These are phyloP conservation scores for Centaurea solstitialis DNA, from an alignment of 129 eudicot genomes.

Conservation along the genomic window DNA sequence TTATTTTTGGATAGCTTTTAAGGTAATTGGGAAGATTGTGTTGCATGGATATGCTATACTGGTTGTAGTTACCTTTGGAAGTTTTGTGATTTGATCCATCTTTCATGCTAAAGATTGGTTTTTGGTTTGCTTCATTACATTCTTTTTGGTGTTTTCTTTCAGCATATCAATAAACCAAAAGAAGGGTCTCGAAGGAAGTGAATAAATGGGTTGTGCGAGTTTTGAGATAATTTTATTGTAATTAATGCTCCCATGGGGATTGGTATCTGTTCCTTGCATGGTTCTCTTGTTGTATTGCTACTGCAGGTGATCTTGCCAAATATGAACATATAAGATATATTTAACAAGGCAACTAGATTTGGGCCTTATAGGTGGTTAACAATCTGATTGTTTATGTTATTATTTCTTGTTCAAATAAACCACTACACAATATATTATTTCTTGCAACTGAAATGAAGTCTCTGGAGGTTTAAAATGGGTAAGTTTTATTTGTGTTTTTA, in stretches of 20 bases:
- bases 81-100: no score
- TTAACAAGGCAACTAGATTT: no score
- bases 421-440: no score
- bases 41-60: slow-evolving; percentile 9
- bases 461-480: no score
- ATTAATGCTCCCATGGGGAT: slow-evolving; percentile 11
- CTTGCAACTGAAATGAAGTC: no score
- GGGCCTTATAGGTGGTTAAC: no score
- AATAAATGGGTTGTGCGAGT: slow-evolving; percentile 16
- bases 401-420: no score
- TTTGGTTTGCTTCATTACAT: slow-evolving; percentile 27
- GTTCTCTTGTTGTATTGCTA: slow-evolving; percentile 23
- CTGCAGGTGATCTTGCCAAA: slow-evolving; percentile 24
- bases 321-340: no score
- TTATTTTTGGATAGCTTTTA: slow-evolving; percentile 22
- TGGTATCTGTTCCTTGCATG: slow-evolving; percentile 14
- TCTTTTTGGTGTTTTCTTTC: slow-evolving; percentile 23
- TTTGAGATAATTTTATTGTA: background rate
- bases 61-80: no score
- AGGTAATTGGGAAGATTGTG: slow-evolving; percentile 23
- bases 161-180: slow-evolving; percentile 1
- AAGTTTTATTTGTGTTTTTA: no score
- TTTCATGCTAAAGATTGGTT: no score
- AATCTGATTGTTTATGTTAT: no score
- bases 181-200: slow-evolving; percentile 23